phyloP scores from a whole-genome alignment of 768 basidiomycete genomes.

The Cyathus striatus region DNA sequence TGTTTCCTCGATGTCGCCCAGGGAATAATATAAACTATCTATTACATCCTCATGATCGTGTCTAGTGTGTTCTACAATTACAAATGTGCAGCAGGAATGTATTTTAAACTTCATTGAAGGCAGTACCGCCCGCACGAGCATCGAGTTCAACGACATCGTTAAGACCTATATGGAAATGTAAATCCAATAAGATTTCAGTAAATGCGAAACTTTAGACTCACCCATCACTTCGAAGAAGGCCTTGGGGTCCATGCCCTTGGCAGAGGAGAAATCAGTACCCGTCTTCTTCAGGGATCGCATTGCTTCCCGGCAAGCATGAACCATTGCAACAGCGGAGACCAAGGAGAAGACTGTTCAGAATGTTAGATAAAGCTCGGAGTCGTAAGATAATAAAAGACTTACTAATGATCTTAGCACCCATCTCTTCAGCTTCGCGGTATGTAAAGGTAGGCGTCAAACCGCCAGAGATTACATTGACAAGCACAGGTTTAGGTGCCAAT shows the following conservation, averaged over 20 bases:
- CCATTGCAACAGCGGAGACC: slow-evolving; percentile 71
- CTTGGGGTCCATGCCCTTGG: slow-evolving; percentile 70
- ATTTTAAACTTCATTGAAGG: slow-evolving; percentile 47
- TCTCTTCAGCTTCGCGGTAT: slow-evolving; percentile 57
- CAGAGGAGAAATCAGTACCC: slow-evolving; percentile 61
- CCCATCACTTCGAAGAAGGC: slow-evolving; percentile 78
- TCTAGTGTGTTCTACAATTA: too few species aligned
- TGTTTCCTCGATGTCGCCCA: too few species aligned
- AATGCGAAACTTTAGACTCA: slow-evolving; percentile 11
- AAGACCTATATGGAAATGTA: slow-evolving; percentile 31
- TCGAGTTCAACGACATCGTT: slow-evolving; percentile 51
- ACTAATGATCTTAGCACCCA: slow-evolving; percentile 80
- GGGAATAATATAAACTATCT: too few species aligned
- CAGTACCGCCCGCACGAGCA: slow-evolving; percentile 50
- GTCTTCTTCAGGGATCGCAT: slow-evolving; percentile 75
- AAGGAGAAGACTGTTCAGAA: slow-evolving; percentile 58
- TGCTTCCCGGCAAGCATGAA: slow-evolving; percentile 69
- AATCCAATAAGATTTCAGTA: neutral
- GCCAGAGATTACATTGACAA: slow-evolving; percentile 78
- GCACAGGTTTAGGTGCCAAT: slow-evolving; percentile 68
- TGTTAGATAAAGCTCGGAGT: neutral
- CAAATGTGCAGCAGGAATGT: neutral
- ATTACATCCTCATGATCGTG: too few species aligned
- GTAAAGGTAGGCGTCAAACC: slow-evolving; percentile 79
- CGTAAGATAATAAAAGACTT: slow-evolving; percentile 17